phyloP scores from a whole-genome alignment of 371 early-diverging fungal species.

The Dichotomocladium elegans region DNA sequence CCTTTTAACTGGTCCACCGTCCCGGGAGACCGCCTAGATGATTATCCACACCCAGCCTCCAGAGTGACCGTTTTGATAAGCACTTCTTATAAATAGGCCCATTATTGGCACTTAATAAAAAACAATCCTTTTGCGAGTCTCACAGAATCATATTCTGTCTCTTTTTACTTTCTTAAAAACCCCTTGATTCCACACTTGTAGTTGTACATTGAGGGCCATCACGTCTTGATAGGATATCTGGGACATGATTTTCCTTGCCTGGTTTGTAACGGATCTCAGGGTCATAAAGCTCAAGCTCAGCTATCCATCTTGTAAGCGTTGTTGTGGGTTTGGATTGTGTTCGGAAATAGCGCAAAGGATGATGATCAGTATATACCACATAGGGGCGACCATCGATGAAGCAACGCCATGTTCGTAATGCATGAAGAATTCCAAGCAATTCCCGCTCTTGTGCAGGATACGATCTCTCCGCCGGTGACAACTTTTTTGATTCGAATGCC shows the following conservation, averaged over 20 bases:
- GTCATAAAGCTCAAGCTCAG: conserved; percentile 14
- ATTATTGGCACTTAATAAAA: no score
- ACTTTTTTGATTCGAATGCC: neutral
- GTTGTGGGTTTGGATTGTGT: conserved; percentile 11
- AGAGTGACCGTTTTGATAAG: no score
- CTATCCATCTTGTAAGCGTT: conserved; percentile 10
- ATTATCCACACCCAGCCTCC: no score
- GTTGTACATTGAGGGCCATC: neutral
- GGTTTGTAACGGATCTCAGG: conserved; percentile 22
- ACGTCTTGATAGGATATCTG: conserved; percentile 18
- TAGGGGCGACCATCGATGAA: neutral
- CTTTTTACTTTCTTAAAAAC: no score
- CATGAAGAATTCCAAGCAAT: conserved; percentile 27
- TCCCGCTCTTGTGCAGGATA: conserved; percentile 4
- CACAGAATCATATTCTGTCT: no score
- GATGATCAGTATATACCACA: neutral
- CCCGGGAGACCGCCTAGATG: no score
- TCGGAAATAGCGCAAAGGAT: conserved; percentile 3
- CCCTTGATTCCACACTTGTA: no score
- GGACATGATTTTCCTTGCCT: conserved; percentile 20
- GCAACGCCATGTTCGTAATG: conserved; percentile 6
- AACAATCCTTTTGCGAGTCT: no score
- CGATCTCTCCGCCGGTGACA: neutral
- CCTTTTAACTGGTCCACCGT: no score
- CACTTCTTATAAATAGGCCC: no score